phyloP scores from a whole-genome alignment of 345 rosid genomes.

The Ceriops tagal region DNA sequence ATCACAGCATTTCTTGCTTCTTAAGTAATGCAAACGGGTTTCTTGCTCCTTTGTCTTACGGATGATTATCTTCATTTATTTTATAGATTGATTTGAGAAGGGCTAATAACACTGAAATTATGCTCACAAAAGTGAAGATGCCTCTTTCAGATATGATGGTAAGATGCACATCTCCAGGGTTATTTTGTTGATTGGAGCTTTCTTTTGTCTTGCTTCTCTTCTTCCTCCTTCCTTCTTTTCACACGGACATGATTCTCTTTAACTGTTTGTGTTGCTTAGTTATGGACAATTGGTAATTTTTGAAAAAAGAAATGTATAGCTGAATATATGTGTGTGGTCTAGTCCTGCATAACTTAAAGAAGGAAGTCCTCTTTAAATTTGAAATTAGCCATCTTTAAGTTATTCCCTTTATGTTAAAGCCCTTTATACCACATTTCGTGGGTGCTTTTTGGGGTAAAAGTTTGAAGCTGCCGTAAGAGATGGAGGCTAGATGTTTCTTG shows the following conservation, averaged over 20 bases:
- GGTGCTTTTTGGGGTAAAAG: not conserved
- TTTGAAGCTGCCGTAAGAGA: not conserved
- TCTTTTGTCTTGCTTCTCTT: not conserved
- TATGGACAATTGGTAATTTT: not conserved
- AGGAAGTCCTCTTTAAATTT: not conserved
- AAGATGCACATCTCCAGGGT: conserved; percentile 29
- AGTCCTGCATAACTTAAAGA: not conserved
- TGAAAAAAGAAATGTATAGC: no score
- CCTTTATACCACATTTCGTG: not conserved
- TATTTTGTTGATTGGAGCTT: not conserved
- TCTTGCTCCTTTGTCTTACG: not conserved
- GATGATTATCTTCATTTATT: conserved; percentile 11
- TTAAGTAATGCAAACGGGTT: not conserved
- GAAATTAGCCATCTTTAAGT: not conserved
- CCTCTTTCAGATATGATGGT: conserved; percentile 99
- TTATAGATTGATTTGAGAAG: conserved; percentile 90
- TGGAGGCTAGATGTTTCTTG: not conserved
- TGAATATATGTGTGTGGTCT: not conserved
- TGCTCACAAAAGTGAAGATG: conserved; percentile 99
- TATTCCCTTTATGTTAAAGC: not conserved
- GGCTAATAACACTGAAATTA: conserved; percentile 98
- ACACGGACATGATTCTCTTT: not conserved
- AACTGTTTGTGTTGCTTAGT: not conserved
- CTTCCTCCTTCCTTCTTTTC: not conserved
- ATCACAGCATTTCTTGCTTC: not conserved